Conservation (phyloP, 2,329 filamentous ascomycete genomes). For the Claviceps monticola region DNA sequence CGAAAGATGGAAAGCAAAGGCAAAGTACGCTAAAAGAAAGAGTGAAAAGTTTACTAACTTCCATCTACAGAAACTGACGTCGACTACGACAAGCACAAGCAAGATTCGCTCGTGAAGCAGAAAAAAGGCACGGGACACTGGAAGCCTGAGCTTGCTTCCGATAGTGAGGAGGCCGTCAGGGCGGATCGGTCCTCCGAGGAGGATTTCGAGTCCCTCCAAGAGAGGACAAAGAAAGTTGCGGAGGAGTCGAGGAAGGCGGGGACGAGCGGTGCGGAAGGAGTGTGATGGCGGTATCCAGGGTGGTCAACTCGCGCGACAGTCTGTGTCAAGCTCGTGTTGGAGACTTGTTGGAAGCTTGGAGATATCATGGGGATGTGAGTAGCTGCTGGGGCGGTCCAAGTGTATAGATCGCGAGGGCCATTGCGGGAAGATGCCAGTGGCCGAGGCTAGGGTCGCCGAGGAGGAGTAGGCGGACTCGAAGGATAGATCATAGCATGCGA, state of each 20-base stretch:
- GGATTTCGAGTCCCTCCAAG: constrained; percentile 36
- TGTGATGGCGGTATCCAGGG: constrained; percentile 16
- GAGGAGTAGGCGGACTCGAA: too few relatives aligned
- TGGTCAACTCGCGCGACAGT: too few relatives aligned
- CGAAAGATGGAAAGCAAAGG: too few relatives aligned
- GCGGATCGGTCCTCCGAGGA: constrained; percentile 38
- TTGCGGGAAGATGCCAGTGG: too few relatives aligned
- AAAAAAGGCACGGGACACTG: constrained; percentile 58
- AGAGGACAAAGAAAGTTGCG: constrained; percentile 41
- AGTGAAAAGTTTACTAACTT: not conserved
- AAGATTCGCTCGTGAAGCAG: constrained; percentile 50
- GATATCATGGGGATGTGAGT: too few relatives aligned
- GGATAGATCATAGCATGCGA: too few relatives aligned
- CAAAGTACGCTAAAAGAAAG: too few relatives aligned
- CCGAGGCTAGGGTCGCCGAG: too few relatives aligned
- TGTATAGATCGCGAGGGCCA: too few relatives aligned
- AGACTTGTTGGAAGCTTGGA: too few relatives aligned
- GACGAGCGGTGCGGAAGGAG: constrained; percentile 32
- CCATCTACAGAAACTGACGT: constrained; percentile 18
- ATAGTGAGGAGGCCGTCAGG: constrained; percentile 66
- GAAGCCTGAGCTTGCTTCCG: constrained; percentile 63
- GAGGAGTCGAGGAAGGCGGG: constrained; percentile 31
- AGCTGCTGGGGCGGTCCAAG: too few relatives aligned
- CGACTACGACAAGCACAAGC: constrained; percentile 44
- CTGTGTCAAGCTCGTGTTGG: too few relatives aligned